phyloP scores from a whole-genome alignment of 768 basidiomycete genomes.

The Kwoniella dendrophila region DNA sequence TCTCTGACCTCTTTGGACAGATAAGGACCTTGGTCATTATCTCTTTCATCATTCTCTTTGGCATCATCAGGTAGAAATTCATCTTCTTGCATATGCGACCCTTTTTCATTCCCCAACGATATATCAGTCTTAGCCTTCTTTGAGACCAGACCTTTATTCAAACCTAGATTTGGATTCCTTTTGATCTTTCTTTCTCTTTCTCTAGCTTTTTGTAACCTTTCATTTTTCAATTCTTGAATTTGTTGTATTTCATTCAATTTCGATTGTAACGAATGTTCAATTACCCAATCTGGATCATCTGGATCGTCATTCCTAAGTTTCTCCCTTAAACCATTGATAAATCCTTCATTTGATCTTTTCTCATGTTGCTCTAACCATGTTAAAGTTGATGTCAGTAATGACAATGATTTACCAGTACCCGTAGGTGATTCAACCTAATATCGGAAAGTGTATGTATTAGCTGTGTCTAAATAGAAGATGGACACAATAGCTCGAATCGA shows the following conservation, averaged over 20 bases:
- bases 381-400: slow-evolving; percentile 51
- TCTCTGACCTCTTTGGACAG: slow-evolving; percentile 76
- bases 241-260: slow-evolving; percentile 33
- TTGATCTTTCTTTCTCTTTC: slow-evolving; percentile 40
- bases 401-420: slow-evolving; percentile 54
- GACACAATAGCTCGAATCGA: neutral
- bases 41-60: slow-evolving; percentile 57
- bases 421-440: slow-evolving; percentile 55
- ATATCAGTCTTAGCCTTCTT: slow-evolving; percentile 12
- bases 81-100: slow-evolving; percentile 62
- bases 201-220: slow-evolving; percentile 38
- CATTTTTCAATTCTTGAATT: slow-evolving; percentile 20
- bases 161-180: slow-evolving; percentile 3
- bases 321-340: slow-evolving; percentile 24
- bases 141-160: slow-evolving; percentile 16
- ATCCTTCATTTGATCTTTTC: slow-evolving; percentile 30
- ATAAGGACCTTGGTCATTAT: slow-evolving; percentile 60
- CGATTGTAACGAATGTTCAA: slow-evolving; percentile 48
- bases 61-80: slow-evolving; percentile 70
- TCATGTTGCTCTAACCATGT: slow-evolving; percentile 48
- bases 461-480: neutral
- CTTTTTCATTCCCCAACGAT: slow-evolving; percentile 32
- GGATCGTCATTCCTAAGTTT: slow-evolving; percentile 36
- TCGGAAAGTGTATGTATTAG: too few relatives aligned
- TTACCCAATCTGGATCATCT: slow-evolving; percentile 54